A percentile compares a stretch with the other conserved stretches of the same genome.
phyloP scores from a whole-genome alignment of 805 yeast genomes.

The Kazachstania psychrophila region DNA sequence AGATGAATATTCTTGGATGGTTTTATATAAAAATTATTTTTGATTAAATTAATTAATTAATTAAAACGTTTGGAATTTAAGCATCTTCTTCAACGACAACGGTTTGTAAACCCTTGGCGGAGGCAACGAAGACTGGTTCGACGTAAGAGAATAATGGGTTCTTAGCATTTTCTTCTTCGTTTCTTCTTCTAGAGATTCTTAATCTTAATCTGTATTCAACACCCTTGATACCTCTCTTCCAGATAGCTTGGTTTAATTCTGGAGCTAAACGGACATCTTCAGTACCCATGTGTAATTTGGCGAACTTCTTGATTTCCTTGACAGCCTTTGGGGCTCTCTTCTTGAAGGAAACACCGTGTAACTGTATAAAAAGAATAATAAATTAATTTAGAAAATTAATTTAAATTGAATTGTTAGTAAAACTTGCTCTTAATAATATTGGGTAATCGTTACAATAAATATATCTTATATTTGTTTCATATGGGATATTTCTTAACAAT shows the following conservation, averaged over 20 bases:
- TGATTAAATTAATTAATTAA: not conserved
- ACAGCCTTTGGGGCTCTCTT: slow-evolving; percentile 99
- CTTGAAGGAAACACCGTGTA: slow-evolving; percentile 98
- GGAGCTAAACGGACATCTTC: slow-evolving; percentile 98
- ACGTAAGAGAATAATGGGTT: slow-evolving; percentile 96
- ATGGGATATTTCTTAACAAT: too few relatives aligned
- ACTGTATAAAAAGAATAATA: slow-evolving; percentile 43
- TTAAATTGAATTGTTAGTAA: slow-evolving; percentile 1
- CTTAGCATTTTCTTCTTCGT: slow-evolving; percentile 99
- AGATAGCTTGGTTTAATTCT: slow-evolving; percentile 93
- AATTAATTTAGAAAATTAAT: too few relatives aligned
- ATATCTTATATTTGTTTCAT: too few relatives aligned
- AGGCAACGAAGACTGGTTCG: slow-evolving; percentile 91
- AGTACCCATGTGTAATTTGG: slow-evolving; percentile 98
- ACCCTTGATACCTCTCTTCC: slow-evolving; percentile 99
- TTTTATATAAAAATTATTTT: not conserved
- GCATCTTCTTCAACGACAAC: slow-evolving; percentile 83
- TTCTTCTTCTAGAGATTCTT: slow-evolving; percentile 98
- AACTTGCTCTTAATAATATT: not conserved
- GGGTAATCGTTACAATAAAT: not conserved
- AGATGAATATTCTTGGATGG: not conserved
- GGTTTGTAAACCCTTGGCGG: slow-evolving; percentile 96
- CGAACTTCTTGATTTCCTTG: slow-evolving; percentile 98
- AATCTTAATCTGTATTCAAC: slow-evolving; percentile 96
- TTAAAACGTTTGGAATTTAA: slow-evolving; percentile 13